A percentile compares a stretch with the other conserved stretches of the same genome.
Evolutionary conservation across 192 early-diverging fungal genomes (phyloP).

Genomic region (Radiomyces spectabilis): DNA sequence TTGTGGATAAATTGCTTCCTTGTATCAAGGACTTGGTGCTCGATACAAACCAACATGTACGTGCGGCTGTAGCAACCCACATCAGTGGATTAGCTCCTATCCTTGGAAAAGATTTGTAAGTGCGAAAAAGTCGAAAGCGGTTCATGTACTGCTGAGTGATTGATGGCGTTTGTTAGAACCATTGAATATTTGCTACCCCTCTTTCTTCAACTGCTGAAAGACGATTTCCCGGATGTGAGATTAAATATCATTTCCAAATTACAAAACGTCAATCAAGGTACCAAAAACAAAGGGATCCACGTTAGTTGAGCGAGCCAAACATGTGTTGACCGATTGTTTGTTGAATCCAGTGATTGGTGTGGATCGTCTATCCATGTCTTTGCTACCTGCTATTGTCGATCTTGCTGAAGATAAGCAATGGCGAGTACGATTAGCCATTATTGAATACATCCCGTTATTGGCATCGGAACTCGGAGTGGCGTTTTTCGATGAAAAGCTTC

Average conservation of each 20-base stretch:
- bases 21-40: slow-evolving; percentile 92
- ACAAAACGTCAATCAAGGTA: slow-evolving; percentile 88
- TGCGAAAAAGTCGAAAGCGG: too few species aligned
- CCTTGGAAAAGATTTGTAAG: slow-evolving; percentile 85
- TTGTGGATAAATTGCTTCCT: slow-evolving; percentile 76
- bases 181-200: slow-evolving; percentile 93
- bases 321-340: background rate
- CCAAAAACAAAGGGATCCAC: slow-evolving; percentile 1
- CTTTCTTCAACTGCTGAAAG: slow-evolving; percentile 95
- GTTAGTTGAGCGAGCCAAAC: too few species aligned
- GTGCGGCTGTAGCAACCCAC: slow-evolving; percentile 92
- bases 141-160: too few species aligned
- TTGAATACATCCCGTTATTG: slow-evolving; percentile 97
- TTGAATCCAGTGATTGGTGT: slow-evolving; percentile 77
- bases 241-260: slow-evolving; percentile 98
- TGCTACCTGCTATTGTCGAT: slow-evolving; percentile 97
- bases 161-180: too few species aligned
- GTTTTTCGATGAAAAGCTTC: slow-evolving; percentile 97
- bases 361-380: slow-evolving; percentile 91
- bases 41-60: slow-evolving; percentile 94
- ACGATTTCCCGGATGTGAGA: slow-evolving; percentile 94
- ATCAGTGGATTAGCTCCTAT: slow-evolving; percentile 93
- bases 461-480: slow-evolving; percentile 90
- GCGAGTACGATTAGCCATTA: slow-evolving; percentile 98
- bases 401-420: slow-evolving; percentile 99